A percentile compares a stretch with the other conserved stretches of the same genome.
phyloP scores from a whole-genome alignment of 2,329 filamentous ascomycete species.

The Fusarium succisae region DNA sequence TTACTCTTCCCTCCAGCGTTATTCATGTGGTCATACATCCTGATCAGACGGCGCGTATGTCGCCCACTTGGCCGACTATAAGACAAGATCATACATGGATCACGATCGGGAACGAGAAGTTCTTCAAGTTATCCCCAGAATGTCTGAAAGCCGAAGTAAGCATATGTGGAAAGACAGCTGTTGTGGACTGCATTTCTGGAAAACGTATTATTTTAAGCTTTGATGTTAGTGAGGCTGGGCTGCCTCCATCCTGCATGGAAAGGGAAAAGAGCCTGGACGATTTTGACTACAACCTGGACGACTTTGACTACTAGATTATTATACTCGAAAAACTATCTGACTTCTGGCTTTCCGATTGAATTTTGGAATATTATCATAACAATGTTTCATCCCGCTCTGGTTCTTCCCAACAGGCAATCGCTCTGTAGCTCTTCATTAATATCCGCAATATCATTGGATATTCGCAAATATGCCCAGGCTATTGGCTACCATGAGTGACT shows the following conservation, averaged over 20 bases:
- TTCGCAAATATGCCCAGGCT: not conserved
- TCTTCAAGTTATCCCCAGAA: not conserved
- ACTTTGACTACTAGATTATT: too few relatives aligned
- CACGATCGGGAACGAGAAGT: not conserved
- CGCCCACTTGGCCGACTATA: too few relatives aligned
- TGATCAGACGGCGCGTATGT: not conserved
- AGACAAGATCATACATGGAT: not conserved
- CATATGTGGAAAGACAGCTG: fast-evolving
- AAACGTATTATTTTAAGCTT: not conserved
- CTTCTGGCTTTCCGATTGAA: too few relatives aligned
- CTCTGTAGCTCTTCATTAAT: fast-evolving
- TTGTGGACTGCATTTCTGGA: not conserved
- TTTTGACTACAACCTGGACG: too few relatives aligned
- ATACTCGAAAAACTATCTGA: too few relatives aligned
- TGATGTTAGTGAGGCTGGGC: not conserved
- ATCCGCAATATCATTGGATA: not conserved
- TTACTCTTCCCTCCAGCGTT: fast-evolving
- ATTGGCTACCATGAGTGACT: not conserved
- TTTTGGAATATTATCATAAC: not conserved
- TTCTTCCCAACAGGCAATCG: too few relatives aligned
- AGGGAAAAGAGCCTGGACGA: too few relatives aligned
- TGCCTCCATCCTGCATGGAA: not conserved
- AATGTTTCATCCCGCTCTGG: too few relatives aligned
- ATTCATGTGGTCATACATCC: fast-evolving
- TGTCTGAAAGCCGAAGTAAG: not conserved